A percentile compares a stretch with the other conserved stretches of the same genome.
Evolutionary conservation across 2,329 filamentous ascomycete genomes (phyloP).

Genomic region (Cordyceps militaris): DNA sequence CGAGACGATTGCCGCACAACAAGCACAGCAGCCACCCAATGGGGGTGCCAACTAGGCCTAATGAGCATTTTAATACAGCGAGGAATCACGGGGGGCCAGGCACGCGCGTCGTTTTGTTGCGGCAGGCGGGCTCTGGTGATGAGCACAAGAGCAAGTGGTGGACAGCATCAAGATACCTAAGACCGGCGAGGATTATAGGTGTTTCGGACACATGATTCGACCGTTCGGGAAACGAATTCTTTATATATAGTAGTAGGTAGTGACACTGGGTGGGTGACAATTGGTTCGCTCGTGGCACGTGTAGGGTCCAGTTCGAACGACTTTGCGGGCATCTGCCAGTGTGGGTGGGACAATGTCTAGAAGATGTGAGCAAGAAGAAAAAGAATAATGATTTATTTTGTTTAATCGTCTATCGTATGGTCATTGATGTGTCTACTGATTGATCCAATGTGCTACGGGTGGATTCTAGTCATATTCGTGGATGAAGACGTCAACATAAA

Average conservation of each 20-base stretch:
- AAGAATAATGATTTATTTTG: slow-evolving; percentile 3
- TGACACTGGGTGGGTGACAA: not conserved
- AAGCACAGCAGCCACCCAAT: slow-evolving; percentile 12
- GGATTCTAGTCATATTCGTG: not conserved
- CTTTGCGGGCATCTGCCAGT: not conserved
- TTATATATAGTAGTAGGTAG: slow-evolving; percentile 10
- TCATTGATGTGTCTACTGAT: not conserved
- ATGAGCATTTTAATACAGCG: not conserved
- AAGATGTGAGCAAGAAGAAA: not conserved
- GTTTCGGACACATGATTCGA: slow-evolving; percentile 1
- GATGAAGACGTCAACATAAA: not conserved
- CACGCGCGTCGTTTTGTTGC: not conserved
- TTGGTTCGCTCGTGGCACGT: not conserved
- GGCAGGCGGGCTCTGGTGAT: not conserved
- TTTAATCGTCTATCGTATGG: not conserved
- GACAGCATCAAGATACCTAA: slow-evolving; percentile 12
- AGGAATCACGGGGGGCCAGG: not conserved
- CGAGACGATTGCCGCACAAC: slow-evolving; percentile 33
- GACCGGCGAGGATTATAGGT: slow-evolving; percentile 6
- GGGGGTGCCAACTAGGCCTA: slow-evolving; percentile 17
- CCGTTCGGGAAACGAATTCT: not conserved
- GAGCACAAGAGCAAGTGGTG: slow-evolving; percentile 5
- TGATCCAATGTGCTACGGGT: not conserved
- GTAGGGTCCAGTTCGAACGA: not conserved
- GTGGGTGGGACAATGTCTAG: not conserved